These are phyloP conservation scores for Backusella psychrophila DNA, from an alignment of 192 early-diverging fungal species.

Conservation along the genomic window DNA sequence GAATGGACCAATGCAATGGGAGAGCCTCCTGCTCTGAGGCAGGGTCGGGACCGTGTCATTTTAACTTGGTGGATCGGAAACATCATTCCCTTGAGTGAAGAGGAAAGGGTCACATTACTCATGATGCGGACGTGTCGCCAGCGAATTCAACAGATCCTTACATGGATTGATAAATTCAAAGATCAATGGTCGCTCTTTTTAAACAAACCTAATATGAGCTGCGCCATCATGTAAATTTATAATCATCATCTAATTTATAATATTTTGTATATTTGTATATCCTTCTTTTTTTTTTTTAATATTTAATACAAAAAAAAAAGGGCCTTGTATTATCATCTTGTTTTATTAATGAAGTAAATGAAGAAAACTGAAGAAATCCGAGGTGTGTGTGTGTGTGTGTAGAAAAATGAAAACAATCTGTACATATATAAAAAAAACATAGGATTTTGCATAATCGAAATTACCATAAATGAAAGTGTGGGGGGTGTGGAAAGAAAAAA, in stretches of 20 bases:
- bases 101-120: constrained; percentile 46
- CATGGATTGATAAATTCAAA: constrained; percentile 38
- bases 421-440: background rate
- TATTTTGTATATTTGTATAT: background rate
- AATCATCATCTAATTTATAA: background rate
- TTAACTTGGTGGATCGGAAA: constrained; percentile 53
- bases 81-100: constrained; percentile 39
- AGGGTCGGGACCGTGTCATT: constrained; percentile 35
- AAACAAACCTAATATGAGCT: background rate
- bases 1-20: constrained; percentile 14
- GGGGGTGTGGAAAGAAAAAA: background rate
- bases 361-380: background rate
- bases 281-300: background rate
- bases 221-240: background rate
- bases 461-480: background rate
- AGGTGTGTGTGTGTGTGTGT: no score
- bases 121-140: constrained; percentile 39
- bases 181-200: constrained; percentile 14
- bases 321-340: background rate
- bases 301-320: background rate
- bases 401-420: background rate
- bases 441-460: background rate
- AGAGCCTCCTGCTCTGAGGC: constrained; percentile 30
- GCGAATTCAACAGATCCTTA: constrained; percentile 37
- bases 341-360: background rate